A percentile compares a stretch with the other conserved stretches of the same genome.
Conservation (phyloP, 2,329 filamentous ascomycete genomes). For the Chrysoporthe austroafricana region DNA sequence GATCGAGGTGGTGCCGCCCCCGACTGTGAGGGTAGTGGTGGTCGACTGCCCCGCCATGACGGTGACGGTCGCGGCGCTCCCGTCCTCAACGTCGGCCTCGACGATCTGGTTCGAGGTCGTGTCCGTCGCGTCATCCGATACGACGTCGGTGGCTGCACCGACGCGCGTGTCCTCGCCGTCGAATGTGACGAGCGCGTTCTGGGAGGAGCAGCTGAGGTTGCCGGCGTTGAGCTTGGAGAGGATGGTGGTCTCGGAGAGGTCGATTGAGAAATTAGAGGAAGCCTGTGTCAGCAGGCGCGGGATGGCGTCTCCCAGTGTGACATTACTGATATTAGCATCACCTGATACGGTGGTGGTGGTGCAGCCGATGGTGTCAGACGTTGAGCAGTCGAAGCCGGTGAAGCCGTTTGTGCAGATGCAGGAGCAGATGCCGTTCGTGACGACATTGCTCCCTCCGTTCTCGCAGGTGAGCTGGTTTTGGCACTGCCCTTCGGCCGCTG, state of each 20-base stretch:
- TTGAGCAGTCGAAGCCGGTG: slow-evolving; percentile 61
- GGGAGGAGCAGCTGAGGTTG: slow-evolving; percentile 77
- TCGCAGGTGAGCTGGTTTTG: slow-evolving; percentile 65
- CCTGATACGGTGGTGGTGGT: slow-evolving; percentile 53
- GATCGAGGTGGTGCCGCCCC: slow-evolving; percentile 27
- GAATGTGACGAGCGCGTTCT: slow-evolving; percentile 89
- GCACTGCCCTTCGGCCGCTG: slow-evolving; percentile 51
- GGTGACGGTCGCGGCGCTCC: slow-evolving; percentile 40
- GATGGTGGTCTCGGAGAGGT: slow-evolving; percentile 70
- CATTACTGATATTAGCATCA: slow-evolving; percentile 57
- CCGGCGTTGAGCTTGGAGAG: slow-evolving; percentile 75
- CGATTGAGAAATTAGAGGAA: slow-evolving; percentile 72
- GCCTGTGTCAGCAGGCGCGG: slow-evolving; percentile 72
- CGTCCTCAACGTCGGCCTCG: slow-evolving; percentile 31
- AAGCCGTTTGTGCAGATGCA: slow-evolving; percentile 92
- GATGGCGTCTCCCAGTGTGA: slow-evolving; percentile 80
- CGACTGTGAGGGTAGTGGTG: slow-evolving; percentile 40
- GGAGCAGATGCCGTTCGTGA: slow-evolving; percentile 70
- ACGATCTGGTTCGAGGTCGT: slow-evolving; percentile 27
- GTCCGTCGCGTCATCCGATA: slow-evolving; percentile 31
- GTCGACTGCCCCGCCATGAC: slow-evolving; percentile 36
- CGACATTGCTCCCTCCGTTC: slow-evolving; percentile 80
- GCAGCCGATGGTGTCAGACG: slow-evolving; percentile 53
- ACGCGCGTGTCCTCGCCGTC: slow-evolving; percentile 56
- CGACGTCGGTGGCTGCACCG: slow-evolving; percentile 36